Evolutionary conservation across 805 yeast species (phyloP).

Genomic region (Danielia reshetovae): DNA sequence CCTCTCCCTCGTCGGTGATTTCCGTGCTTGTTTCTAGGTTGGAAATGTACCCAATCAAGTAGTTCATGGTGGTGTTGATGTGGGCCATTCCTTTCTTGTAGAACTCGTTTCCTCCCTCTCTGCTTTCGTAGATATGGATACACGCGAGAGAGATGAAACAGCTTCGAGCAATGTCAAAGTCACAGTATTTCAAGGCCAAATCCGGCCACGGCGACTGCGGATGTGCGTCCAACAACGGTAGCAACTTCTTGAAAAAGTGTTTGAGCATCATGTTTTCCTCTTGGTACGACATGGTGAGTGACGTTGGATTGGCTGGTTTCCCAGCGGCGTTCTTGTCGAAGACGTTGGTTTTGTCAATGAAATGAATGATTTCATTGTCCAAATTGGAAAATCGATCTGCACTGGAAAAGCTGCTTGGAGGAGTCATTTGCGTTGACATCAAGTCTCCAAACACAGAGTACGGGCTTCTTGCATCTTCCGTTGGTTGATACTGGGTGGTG

Average conservation of each 20-base stretch:
- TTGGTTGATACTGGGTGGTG: not conserved
- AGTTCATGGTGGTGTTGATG: conserved; percentile 54
- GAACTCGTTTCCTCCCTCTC: conserved; percentile 47
- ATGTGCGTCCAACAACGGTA: conserved; percentile 55
- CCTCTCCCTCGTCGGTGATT: conserved; percentile 3
- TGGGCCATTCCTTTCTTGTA: conserved; percentile 51
- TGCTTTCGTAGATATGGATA: conserved; percentile 52
- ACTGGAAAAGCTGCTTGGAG: not conserved
- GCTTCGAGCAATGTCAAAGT: conserved; percentile 53
- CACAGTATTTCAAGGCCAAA: conserved; percentile 52
- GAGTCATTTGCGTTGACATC: conserved; percentile 1
- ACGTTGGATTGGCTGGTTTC: conserved; percentile 3
- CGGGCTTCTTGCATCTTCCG: conserved; percentile 3
- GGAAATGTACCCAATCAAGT: conserved; percentile 42
- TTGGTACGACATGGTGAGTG: conserved; percentile 27
- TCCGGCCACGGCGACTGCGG: conserved; percentile 63
- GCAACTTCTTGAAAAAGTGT: conserved; percentile 51
- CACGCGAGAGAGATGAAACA: conserved; percentile 56
- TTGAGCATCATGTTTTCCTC: conserved; percentile 54
- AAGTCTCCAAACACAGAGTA: conserved; percentile 10
- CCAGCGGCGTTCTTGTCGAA: conserved; percentile 7
- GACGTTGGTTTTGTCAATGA: conserved; percentile 15
- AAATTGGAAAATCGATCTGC: conserved; percentile 2
- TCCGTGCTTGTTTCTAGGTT: conserved; percentile 6
- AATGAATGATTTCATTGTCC: conserved; percentile 14